Conservation (phyloP, 2,329 filamentous ascomycete genomes). For the Acrocalymma vagum region DNA sequence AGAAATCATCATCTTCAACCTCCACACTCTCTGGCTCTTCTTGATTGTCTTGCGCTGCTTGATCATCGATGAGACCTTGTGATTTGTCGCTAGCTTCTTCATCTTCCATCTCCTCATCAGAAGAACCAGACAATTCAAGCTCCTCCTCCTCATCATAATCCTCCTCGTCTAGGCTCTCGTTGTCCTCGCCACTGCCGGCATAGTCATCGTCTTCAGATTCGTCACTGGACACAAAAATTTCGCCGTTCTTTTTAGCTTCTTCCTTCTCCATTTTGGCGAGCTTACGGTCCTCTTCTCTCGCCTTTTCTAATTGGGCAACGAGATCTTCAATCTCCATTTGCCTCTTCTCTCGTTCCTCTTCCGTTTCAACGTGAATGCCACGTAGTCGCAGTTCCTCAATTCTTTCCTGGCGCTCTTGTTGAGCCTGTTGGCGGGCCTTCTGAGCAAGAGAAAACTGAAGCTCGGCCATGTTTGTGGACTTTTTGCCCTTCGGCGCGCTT, state of each 20-base stretch:
- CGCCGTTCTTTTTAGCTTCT: constrained; percentile 70
- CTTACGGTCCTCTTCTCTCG: constrained; percentile 79
- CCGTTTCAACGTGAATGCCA: constrained; percentile 82
- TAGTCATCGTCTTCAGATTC: constrained; percentile 66
- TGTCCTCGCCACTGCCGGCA: constrained; percentile 56
- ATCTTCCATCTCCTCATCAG: constrained; percentile 28
- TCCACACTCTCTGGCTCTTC: constrained; percentile 50
- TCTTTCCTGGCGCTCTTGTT: constrained; percentile 77
- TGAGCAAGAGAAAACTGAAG: constrained; percentile 73
- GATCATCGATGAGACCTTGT: constrained; percentile 48
- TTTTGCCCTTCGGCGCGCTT: constrained; percentile 51
- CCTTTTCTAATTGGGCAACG: constrained; percentile 72
- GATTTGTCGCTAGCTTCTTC: constrained; percentile 38
- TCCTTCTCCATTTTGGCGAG: constrained; percentile 81
- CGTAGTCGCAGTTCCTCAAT: constrained; percentile 80
- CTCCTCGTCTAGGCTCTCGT: constrained; percentile 51
- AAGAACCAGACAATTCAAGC: constrained; percentile 33
- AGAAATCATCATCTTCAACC: constrained; percentile 51
- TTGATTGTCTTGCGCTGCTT: constrained; percentile 46
- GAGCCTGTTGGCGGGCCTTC: constrained; percentile 81
- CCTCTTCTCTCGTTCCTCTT: constrained; percentile 85
- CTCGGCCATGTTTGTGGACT: constrained; percentile 72
- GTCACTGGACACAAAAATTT: constrained; percentile 58
- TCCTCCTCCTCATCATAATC: constrained; percentile 43
- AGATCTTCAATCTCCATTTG: constrained; percentile 87